Conservation (phyloP, 2,329 filamentous ascomycete genomes). For the Paecilomyces fulvus region DNA sequence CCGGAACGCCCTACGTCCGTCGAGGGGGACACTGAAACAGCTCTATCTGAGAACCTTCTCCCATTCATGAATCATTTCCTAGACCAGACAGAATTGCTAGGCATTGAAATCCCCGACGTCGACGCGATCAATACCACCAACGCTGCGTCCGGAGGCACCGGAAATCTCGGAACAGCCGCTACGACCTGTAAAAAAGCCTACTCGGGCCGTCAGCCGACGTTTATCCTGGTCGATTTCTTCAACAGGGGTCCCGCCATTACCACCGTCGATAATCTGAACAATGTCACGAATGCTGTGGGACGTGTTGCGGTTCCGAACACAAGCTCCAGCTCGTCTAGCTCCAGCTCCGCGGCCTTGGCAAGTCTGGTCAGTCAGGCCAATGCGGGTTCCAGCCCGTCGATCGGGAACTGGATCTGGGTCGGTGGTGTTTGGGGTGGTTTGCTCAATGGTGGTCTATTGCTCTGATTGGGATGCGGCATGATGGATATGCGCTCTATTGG, state of each 20-base stretch:
- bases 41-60: constrained; percentile 52
- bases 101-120: constrained; percentile 55
- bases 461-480: constrained; percentile 13
- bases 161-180: constrained; percentile 44
- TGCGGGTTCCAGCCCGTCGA: constrained; percentile 26
- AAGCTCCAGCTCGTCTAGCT: constrained; percentile 14
- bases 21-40: constrained; percentile 38
- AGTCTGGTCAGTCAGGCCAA: constrained; percentile 29
- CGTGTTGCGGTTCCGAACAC: constrained; percentile 24
- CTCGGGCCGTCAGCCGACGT: constrained; percentile 53
- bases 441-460: constrained; percentile 31
- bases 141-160: constrained; percentile 47
- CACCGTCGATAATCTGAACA: constrained; percentile 62
- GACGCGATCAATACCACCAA: constrained; percentile 57
- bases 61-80: constrained; percentile 77
- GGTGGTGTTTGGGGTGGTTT: constrained; percentile 34
- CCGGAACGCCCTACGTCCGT: constrained; percentile 56
- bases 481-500: not conserved
- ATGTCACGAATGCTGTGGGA: constrained; percentile 39
- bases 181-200: constrained; percentile 50
- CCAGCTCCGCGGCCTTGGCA: constrained; percentile 24
- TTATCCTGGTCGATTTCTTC: constrained; percentile 73
- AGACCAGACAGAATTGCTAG: constrained; percentile 47
- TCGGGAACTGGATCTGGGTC: constrained; percentile 38
- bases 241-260: constrained; percentile 62